These are phyloP conservation scores for Omphalotus guepiniiformis DNA, from an alignment of 768 basidiomycete genomes.

Conservation along the genomic window DNA sequence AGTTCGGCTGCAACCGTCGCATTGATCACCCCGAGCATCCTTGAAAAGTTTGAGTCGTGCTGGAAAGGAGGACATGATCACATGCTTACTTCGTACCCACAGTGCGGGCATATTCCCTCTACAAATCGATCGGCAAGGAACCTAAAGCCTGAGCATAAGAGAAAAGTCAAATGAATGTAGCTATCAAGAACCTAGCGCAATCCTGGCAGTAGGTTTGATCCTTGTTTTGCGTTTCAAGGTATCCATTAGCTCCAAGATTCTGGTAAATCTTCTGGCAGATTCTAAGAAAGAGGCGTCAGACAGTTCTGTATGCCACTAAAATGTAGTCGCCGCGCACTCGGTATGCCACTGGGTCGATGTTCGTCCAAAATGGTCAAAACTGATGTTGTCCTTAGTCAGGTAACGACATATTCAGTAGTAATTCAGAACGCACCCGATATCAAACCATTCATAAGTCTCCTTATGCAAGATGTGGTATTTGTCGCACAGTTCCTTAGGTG, in stretches of 20 bases:
- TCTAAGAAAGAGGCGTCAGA: constrained; percentile 33
- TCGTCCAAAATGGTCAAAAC: constrained; percentile 94
- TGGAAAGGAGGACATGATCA: background rate
- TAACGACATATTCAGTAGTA: background rate
- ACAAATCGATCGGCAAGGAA: constrained; percentile 98
- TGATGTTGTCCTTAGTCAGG: constrained; percentile 23
- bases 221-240: constrained; percentile 78
- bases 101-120: constrained; percentile 96
- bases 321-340: constrained; percentile 53
- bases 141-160: constrained; percentile 30
- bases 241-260: constrained; percentile 73
- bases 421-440: constrained; percentile 66
- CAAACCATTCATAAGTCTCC: constrained; percentile 97
- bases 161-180: background rate
- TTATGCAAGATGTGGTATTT: constrained; percentile 87
- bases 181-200: constrained; percentile 62
- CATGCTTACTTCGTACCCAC: constrained; percentile 67
- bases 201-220: constrained; percentile 96
- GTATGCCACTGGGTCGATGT: constrained; percentile 90
- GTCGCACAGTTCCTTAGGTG: constrained; percentile 79
- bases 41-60: constrained; percentile 21
- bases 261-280: constrained; percentile 89
- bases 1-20: constrained; percentile 89
- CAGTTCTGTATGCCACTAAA: background rate
- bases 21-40: constrained; percentile 99